Evolutionary conservation across 345 rosid species (phyloP), one percentile per base, ranked within the genome.

Genomic region (Gossypium thurberi): DNA sequence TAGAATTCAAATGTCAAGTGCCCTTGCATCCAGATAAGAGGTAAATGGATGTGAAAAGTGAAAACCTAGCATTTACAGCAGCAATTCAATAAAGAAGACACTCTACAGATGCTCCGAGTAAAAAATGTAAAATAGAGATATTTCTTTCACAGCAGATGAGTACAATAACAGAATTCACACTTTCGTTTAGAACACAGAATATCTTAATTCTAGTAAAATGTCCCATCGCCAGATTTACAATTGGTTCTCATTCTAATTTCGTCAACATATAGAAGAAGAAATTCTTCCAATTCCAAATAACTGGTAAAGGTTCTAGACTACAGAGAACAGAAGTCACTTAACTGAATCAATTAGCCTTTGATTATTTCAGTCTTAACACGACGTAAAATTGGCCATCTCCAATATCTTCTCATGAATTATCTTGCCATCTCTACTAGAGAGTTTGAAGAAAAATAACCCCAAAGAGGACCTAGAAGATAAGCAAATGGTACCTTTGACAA

Each of bases 11-110:
- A 8, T n/a, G 42, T 8, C 33, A 65, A 47, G 37, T 57, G 67
- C 57, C 73, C 53, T 58, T 60, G 59, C 70, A 65, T 50, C 74
- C 67, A 72, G 66, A 76, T 46, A 65, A 52, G 44, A 12, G 15
- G 12, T n/a, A 26, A 69, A 28, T 53, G 40, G 25, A 70, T n/a
- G 13, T 18, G 14, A 70, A 18, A 55, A 53, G 44, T 12, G 43
- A 20, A 50, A 47, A 52, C 44, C 60, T 58, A 59, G 68, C 18
- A 73, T 26, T 70, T 10, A 26, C 42, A 25, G 25, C 42, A 20
- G 61, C 18, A 72, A 55, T 43, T 56, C 28, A 17, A 57, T 11
- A 61, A 18, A 61, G 61, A 33, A 33, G 6, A 5, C 40, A 33
- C 7, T 4, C 40, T 33, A 33, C 40, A 33, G 40, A 33, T 33